A percentile compares a stretch with the other conserved stretches of the same genome.
phyloP scores from a whole-genome alignment of 129 eudicot genomes.

The Lonicera japonica region DNA sequence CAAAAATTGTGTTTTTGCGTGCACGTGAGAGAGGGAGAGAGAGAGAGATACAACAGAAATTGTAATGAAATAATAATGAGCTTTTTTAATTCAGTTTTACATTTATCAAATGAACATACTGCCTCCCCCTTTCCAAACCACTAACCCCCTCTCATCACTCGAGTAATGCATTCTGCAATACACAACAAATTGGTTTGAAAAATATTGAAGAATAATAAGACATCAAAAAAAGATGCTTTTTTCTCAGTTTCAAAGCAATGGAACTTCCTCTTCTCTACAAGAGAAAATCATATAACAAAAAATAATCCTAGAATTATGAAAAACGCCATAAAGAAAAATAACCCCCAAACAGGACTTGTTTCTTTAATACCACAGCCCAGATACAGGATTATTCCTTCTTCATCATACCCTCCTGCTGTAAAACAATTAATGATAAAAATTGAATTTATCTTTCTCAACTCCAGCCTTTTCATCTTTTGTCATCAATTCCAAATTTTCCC shows the following conservation, averaged over 20 bases:
- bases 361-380: conserved; percentile 3
- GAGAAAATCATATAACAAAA: not conserved
- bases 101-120: conserved; percentile 3
- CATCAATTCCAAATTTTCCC: not conserved
- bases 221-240: not conserved
- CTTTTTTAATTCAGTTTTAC: not conserved
- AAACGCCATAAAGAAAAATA: conserved; percentile 1
- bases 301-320: conserved; percentile 1
- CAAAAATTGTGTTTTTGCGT: too few species aligned
- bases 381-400: not conserved
- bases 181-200: not conserved
- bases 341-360: conserved; percentile 1
- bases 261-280: not conserved
- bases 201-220: not conserved
- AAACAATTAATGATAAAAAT: conserved; percentile 4
- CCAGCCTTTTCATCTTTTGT: not conserved
- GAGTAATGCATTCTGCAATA: not conserved
- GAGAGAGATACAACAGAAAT: not conserved
- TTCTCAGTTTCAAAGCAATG: not conserved
- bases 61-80: not conserved
- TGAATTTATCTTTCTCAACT: not conserved
- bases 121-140: not conserved
- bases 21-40: not conserved
- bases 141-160: not conserved
- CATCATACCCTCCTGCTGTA: conserved; percentile 5